These are phyloP conservation scores for Hypoxylon rickii DNA, from an alignment of 495 filamentous ascomycete genomes.

Conservation along the genomic window DNA sequence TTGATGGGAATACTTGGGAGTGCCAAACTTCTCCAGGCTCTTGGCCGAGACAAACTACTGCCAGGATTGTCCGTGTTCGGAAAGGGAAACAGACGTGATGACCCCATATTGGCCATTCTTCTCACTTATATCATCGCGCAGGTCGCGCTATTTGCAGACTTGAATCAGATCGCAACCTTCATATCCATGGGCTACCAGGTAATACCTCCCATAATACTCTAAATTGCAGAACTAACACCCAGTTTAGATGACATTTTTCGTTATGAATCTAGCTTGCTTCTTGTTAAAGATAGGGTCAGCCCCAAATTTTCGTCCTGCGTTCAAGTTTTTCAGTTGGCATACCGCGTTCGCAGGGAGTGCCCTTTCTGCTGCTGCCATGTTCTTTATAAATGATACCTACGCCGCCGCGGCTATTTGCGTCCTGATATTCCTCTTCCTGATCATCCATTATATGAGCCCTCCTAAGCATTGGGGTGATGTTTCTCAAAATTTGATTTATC, in stretches of 20 bases:
- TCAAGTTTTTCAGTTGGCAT: slow-evolving; percentile 86
- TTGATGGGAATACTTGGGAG: slow-evolving; percentile 88
- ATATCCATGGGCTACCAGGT: slow-evolving; percentile 89
- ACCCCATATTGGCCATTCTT: slow-evolving; percentile 77
- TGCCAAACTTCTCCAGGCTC: slow-evolving; percentile 84
- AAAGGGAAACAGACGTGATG: slow-evolving; percentile 76
- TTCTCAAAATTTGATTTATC: slow-evolving; percentile 86
- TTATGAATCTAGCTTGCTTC: slow-evolving; percentile 86
- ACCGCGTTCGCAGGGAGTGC: slow-evolving; percentile 76
- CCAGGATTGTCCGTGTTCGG: slow-evolving; percentile 77
- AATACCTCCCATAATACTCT: slow-evolving; percentile 43
- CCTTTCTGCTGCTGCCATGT: slow-evolving; percentile 79
- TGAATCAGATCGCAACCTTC: slow-evolving; percentile 87
- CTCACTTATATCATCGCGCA: slow-evolving; percentile 78
- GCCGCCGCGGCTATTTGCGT: slow-evolving; percentile 76
- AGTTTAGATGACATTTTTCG: slow-evolving; percentile 66
- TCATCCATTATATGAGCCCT: slow-evolving; percentile 84
- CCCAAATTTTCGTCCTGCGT: slow-evolving; percentile 86
- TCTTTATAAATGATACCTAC: slow-evolving; percentile 85
- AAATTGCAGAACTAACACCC: slow-evolving; percentile 4
- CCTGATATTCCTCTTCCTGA: slow-evolving; percentile 73
- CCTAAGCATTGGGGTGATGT: slow-evolving; percentile 92
- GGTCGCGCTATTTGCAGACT: slow-evolving; percentile 78
- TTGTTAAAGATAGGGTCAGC: slow-evolving; percentile 90
- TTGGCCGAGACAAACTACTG: slow-evolving; percentile 78